Evolutionary conservation across 177 flowering plant genomes (phyloP), one percentile per base, ranked within the genome.

Genomic region (Vitis hybrid): DNA sequence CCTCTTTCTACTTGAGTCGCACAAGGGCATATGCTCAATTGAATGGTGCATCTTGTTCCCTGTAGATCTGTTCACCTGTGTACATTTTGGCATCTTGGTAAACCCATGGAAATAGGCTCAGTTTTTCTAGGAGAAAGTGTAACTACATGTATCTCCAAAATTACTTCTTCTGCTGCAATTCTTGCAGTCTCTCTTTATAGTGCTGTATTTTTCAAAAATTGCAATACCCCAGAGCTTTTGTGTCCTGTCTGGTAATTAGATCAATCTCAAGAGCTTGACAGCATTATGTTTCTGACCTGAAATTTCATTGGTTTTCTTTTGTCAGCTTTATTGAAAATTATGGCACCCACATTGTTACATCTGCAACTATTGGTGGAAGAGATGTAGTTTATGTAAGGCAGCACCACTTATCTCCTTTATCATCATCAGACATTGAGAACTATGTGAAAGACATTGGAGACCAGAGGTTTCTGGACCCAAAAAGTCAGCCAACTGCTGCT

Each of bases 311-410:
- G 58, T 29, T 69, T 76, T 63, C 26, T 63, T 12, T 74, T 74
- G 73, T 52, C 95, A 95, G 99, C 82, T 96, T 96, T 66, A 96
- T 96, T 78, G 98, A 92, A 80, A 93, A 83, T 80, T 96, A 75
- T 78, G 98, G 99, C 54, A 96, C 99, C 7, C 98, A 96, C 83
- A 80, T 96, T 56, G 86, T 93, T 60, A 90, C 93, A 20, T 96
- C 99, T 65, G 89, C 81, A 65, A 92, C 99, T 34, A 81, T 96
- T 69, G 99, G 99, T 68, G 98, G 99, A 74, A 83, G 98, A 80
- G 99, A 96, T 77, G 90, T 89, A n/a, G 92, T 93, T 70, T 96
- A 96, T 73, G 78, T 96, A 72, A 86, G 90, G 85, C 99, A 96
- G 83, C 98, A 93, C 68, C 94, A 90, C 60, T 89, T 95, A 68